Conservation (phyloP, 2,329 filamentous ascomycete species). For the Diaporthe caulivora region DNA sequence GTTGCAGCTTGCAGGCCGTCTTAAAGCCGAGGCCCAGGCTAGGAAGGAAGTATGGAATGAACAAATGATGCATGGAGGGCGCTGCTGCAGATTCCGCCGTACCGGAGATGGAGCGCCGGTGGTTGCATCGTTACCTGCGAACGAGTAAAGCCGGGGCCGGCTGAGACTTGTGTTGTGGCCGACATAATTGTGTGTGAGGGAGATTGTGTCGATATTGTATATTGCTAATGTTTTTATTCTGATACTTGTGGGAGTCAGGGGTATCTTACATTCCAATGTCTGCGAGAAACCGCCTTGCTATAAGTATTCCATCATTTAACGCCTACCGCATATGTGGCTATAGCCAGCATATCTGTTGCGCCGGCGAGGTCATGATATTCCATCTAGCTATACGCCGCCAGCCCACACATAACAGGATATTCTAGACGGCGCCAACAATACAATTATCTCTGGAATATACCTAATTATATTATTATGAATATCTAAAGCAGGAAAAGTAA, state of each 20-base stretch:
- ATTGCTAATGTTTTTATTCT: neutral
- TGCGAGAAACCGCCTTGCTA: neutral
- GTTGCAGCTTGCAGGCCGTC: neutral
- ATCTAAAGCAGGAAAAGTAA: neutral
- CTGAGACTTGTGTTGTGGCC: conserved; percentile 21
- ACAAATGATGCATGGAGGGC: neutral
- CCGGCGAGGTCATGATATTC: conserved; percentile 28
- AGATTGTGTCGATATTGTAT: neutral
- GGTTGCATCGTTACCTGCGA: neutral
- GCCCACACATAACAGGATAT: conserved; percentile 2
- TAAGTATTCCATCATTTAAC: conserved; percentile 12
- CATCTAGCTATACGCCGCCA: conserved; percentile 22
- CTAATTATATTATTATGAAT: conserved; percentile 7
- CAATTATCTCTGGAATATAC: neutral
- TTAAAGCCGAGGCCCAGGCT: conserved; percentile 18
- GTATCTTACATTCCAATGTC: neutral
- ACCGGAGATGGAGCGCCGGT: neutral
- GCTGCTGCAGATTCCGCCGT: neutral
- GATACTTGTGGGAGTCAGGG: neutral
- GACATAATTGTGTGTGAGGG: conserved; percentile 1
- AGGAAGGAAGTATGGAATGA: neutral
- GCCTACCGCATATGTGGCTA: neutral
- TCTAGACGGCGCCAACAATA: conserved; percentile 17
- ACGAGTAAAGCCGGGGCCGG: conserved; percentile 15
- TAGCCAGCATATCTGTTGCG: conserved; percentile 1